Evolutionary conservation across 257 asterid species (phyloP).

Genomic region (Capsicum chinense): DNA sequence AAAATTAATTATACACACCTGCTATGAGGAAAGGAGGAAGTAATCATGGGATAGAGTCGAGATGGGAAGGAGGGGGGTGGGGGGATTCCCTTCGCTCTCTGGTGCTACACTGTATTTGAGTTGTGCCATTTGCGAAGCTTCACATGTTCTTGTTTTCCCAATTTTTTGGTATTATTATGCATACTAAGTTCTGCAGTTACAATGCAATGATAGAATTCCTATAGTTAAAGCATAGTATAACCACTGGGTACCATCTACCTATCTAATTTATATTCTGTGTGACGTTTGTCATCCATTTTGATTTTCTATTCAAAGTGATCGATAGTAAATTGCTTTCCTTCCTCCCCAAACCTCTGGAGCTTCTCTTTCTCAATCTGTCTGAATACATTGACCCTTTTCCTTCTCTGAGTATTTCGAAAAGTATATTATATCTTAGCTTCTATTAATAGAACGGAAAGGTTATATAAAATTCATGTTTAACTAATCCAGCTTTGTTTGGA

Average conservation of each 20-base stretch:
- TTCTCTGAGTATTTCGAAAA: not conserved
- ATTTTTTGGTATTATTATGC: constrained; percentile 7
- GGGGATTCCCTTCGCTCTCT: not conserved
- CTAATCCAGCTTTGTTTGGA: not conserved
- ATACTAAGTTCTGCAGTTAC: constrained; percentile 6
- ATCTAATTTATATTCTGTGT: not conserved
- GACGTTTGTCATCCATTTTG: not conserved
- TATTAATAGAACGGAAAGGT: not conserved
- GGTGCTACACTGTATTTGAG: constrained; percentile 12
- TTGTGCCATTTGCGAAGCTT: not conserved
- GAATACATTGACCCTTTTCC: not conserved
- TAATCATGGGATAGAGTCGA: not conserved
- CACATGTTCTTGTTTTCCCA: constrained; percentile 16
- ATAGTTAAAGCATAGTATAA: not conserved
- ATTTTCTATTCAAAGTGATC: not conserved
- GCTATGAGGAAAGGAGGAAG: not conserved
- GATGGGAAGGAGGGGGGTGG: not conserved
- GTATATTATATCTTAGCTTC: constrained; percentile 22
- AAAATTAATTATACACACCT: not conserved
- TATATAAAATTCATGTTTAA: not conserved
- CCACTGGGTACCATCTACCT: not conserved
- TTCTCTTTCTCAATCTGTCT: constrained; percentile 17
- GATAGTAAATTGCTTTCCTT: not conserved
- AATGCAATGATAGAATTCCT: not conserved
- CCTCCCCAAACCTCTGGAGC: not conserved